phyloP scores from a whole-genome alignment of 768 basidiomycete species.

The Mycena vitilis region DNA sequence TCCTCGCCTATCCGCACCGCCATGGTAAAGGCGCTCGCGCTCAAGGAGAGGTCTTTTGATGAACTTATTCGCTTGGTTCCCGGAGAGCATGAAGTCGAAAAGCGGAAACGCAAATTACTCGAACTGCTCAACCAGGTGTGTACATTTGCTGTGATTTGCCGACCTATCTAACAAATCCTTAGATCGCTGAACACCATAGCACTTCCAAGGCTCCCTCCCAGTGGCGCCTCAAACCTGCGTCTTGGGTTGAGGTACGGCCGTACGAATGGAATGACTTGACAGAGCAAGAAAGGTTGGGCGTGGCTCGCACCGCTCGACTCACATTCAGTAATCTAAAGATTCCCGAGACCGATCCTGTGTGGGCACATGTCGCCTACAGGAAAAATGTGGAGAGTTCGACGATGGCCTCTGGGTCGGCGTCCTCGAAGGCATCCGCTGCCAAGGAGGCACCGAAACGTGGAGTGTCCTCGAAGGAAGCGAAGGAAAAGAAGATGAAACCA shows the following conservation, averaged over 20 bases:
- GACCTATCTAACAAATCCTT: slow-evolving; percentile 12
- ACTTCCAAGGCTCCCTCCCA: slow-evolving; percentile 47
- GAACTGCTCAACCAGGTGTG: slow-evolving; percentile 29
- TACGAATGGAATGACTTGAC: slow-evolving; percentile 67
- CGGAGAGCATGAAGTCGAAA: slow-evolving; percentile 13
- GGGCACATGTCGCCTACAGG: slow-evolving; percentile 64
- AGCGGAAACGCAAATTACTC: slow-evolving; percentile 19
- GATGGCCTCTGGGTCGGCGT: slow-evolving; percentile 20
- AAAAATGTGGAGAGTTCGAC: slow-evolving; percentile 21
- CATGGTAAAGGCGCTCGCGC: slow-evolving; percentile 65
- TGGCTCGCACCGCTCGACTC: slow-evolving; percentile 65
- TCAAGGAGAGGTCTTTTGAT: slow-evolving; percentile 56
- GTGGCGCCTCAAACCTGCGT: slow-evolving; percentile 66
- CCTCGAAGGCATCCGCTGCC: slow-evolving; percentile 30
- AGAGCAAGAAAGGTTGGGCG: slow-evolving; percentile 57
- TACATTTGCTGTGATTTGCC: background rate
- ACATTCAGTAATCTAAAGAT: slow-evolving; percentile 64
- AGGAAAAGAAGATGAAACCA: slow-evolving; percentile 58
- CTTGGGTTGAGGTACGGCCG: slow-evolving; percentile 80
- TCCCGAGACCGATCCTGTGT: slow-evolving; percentile 70
- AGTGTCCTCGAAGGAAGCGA: slow-evolving; percentile 58
- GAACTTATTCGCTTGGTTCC: slow-evolving; percentile 49
- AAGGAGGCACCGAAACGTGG: slow-evolving; percentile 57
- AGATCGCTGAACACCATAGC: slow-evolving; percentile 65
- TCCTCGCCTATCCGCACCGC: slow-evolving; percentile 49